phyloP scores from a whole-genome alignment of 495 filamentous ascomycete genomes.

The Glarea lozoyensis region DNA sequence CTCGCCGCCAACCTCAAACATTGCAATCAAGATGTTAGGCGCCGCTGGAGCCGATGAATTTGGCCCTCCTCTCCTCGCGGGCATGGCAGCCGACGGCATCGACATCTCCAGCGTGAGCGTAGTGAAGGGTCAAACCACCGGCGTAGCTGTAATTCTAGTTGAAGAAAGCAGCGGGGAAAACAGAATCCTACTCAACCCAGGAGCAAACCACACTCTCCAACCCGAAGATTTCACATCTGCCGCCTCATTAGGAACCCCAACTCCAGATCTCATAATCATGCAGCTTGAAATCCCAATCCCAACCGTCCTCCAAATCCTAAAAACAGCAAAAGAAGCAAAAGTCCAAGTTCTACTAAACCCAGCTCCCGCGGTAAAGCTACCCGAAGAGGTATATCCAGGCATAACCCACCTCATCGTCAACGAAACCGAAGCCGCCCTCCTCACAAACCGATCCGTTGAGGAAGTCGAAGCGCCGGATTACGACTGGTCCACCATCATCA shows the following conservation, averaged over 20 bases:
- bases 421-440: conserved; percentile 77
- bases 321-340: conserved; percentile 36
- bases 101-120: conserved; percentile 45
- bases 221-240: conserved; percentile 20
- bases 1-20: conserved; percentile 25
- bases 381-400: conserved; percentile 52
- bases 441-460: conserved; percentile 39
- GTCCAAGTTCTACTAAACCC: conserved; percentile 73
- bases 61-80: conserved; percentile 28
- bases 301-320: conserved; percentile 60
- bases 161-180: conserved; percentile 72
- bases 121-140: conserved; percentile 50
- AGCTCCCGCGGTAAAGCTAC: conserved; percentile 58
- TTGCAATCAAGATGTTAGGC: conserved; percentile 72
- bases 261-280: conserved; percentile 65
- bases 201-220: conserved; percentile 55
- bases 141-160: conserved; percentile 79
- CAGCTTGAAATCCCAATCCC: conserved; percentile 79
- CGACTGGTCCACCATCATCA: conserved; percentile 34
- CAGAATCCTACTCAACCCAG: conserved; percentile 70
- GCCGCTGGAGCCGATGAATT: conserved; percentile 64
- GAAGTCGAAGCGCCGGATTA: conserved; percentile 39
- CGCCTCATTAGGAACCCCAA: conserved; percentile 33
- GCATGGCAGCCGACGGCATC: conserved; percentile 52
- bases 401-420: conserved; percentile 83